A percentile compares a stretch with the other conserved stretches of the same genome.
Conservation (phyloP, 345 rosid species). For the Kernera saxatilis region DNA sequence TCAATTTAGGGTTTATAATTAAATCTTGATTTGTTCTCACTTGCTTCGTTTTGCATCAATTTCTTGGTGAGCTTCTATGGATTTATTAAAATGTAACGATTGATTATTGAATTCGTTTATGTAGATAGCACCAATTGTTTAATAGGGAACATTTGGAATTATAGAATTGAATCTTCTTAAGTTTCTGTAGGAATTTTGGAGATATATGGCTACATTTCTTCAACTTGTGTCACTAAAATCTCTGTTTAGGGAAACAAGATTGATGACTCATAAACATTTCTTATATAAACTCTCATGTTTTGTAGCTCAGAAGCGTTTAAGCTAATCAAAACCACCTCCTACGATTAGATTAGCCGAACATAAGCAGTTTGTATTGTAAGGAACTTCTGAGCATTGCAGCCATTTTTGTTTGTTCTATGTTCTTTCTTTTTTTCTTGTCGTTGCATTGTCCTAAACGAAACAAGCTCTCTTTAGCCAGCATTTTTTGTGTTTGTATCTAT, state of each 20-base stretch:
- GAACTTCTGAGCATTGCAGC: background rate
- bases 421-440: background rate
- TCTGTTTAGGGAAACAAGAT: background rate
- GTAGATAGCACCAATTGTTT: background rate
- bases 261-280: background rate
- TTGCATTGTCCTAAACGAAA: background rate
- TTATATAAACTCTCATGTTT: background rate
- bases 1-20: slow-evolving; percentile 8
- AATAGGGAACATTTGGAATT: background rate
- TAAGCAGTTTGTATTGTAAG: background rate
- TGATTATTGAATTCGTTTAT: background rate
- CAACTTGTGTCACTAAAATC: background rate
- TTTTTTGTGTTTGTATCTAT: background rate
- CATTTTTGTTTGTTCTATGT: background rate
- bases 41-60: background rate
- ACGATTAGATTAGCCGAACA: background rate
- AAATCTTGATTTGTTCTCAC: background rate
- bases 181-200: background rate
- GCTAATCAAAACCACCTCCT: background rate
- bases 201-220: background rate
- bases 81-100: background rate
- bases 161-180: too few relatives aligned
- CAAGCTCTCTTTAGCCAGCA: background rate
- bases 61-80: background rate
- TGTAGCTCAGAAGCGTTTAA: background rate